Percentiles rank a stretch among this genome's conserved stretches.
Conservation (phyloP, 140 eudicot genomes). For the Senecio squalidus region DNA sequence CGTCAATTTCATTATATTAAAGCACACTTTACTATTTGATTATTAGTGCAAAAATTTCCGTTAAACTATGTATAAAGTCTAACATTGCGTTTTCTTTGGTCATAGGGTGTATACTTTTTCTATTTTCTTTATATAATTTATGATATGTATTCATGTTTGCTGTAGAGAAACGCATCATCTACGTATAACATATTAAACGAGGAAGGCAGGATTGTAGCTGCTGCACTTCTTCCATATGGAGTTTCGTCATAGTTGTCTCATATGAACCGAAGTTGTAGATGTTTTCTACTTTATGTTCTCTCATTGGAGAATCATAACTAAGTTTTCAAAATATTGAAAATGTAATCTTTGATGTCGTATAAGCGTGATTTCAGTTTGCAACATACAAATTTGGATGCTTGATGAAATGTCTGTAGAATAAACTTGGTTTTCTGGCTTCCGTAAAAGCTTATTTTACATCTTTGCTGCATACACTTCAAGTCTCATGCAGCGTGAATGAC, state of each 20-base stretch:
- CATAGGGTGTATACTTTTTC: background rate
- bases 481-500: too few species aligned
- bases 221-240: slow-evolving; percentile 91
- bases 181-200: slow-evolving; percentile 91
- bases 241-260: slow-evolving; percentile 27
- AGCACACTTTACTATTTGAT: slow-evolving; percentile 1
- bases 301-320: background rate
- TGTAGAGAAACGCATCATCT: slow-evolving; percentile 93
- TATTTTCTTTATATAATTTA: background rate
- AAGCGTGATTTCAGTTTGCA: background rate
- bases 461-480: too few species aligned
- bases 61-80: background rate
- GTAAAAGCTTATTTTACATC: background rate
- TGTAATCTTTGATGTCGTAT: background rate
- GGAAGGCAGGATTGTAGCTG: slow-evolving; percentile 97
- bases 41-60: background rate
- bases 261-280: too few species aligned
- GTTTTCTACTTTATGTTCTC: slow-evolving; percentile 7
- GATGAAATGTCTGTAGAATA: slow-evolving; percentile 10
- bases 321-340: slow-evolving; percentile 4
- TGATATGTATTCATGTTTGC: background rate
- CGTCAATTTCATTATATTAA: background rate
- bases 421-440: background rate
- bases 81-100: background rate
- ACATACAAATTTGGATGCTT: slow-evolving; percentile 1